Evolutionary conservation across 768 basidiomycete genomes (phyloP).

Genomic region (Xerocomellus intermedius): DNA sequence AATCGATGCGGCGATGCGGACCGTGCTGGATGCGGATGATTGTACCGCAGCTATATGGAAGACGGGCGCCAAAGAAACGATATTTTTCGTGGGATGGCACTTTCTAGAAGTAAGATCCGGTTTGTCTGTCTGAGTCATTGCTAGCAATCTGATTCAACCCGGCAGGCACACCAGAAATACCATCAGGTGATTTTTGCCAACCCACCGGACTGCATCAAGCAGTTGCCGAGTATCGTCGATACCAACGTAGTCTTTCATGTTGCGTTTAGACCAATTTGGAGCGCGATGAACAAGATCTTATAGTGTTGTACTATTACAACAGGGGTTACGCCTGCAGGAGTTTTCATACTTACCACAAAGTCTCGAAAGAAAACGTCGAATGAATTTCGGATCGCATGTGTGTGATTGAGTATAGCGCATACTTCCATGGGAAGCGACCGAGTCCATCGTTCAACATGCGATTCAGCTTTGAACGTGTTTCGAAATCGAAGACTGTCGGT

Average conservation of each 20-base stretch:
- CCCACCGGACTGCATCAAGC: slow-evolving; percentile 1
- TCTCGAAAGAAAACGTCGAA: neutral
- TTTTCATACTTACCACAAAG: neutral
- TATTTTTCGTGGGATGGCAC: neutral
- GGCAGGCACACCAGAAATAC: neutral
- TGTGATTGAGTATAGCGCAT: too few species aligned
- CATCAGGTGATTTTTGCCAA: neutral
- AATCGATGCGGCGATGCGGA: slow-evolving; percentile 1
- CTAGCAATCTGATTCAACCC: neutral
- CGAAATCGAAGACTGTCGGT: too few species aligned
- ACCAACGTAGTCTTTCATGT: neutral
- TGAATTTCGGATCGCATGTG: too few species aligned
- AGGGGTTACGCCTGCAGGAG: neutral
- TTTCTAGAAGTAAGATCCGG: neutral
- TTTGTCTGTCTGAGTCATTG: neutral
- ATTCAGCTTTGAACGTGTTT: too few species aligned
- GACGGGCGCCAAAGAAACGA: neutral
- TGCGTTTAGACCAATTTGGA: neutral
- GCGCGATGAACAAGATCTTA: neutral
- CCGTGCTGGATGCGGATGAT: neutral
- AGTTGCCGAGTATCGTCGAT: neutral
- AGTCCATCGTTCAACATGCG: too few species aligned
- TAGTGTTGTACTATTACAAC: neutral
- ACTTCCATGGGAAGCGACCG: too few species aligned
- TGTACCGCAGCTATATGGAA: neutral